Evolutionary conservation across 345 rosid species (phyloP), one percentile per base, ranked within the genome.

Genomic region (Eucalyptus shirleyi): DNA sequence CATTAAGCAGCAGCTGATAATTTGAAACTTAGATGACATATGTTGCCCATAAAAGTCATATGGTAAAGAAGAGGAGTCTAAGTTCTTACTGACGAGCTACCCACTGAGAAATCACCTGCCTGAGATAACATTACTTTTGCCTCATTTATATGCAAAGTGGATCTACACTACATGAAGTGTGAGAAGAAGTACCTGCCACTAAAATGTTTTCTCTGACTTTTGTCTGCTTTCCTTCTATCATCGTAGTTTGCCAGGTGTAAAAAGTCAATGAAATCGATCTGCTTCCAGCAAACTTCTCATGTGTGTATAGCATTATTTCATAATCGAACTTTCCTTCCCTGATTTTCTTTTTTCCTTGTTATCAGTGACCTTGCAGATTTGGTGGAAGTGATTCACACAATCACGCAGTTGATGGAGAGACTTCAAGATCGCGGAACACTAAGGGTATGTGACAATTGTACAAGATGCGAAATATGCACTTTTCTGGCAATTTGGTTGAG

Each of bases 311-410:
- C 83, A 69, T 34, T 34, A 69, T 37, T 69, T 69, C 42, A 69
- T 69, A 18, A 9, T 77, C 3, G 7, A 37, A 77, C 28, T 77
- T 77, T 77, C 28, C 83, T 77, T 40, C 88, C 53, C 88, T 88
- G 86, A 60, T 59, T 89, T 89, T 56, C 55, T 86, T 40, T 89
- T 89, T 26, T 91, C 88, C 85, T 91, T 88, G 90, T 92, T 92
- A 91, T 72, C 97, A 97, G 99, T 93, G 95, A 98, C 93, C 98
- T 98, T 92, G 97, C 97, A 92, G 97, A 97, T 93, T 92, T 98
- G 92, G 97, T 97, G n/a, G 99, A 97, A 94, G 94, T 93, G 90
- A 92, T 95, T 90, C 92, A 96, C 88, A 50, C 91, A 45, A 94
- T 97, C 87, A 93, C 94, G 69, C 92, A 93, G 93, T 96, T 95